Base-by-base conservation (phyloP, 345 rosid species). In the Aegle marmelos region DNA sequence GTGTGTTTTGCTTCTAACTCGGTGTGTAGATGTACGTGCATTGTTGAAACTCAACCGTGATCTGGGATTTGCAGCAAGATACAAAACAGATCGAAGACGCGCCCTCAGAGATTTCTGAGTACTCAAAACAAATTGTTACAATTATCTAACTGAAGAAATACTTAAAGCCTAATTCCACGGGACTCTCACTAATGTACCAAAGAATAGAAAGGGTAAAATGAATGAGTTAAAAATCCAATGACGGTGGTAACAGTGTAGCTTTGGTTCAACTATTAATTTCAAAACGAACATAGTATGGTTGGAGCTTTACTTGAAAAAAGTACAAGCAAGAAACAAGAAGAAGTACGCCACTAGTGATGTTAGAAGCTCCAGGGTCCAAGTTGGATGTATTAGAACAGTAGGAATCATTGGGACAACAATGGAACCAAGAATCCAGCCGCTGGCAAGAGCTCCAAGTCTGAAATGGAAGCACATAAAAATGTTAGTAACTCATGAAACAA, bases 351-450 rank as follows among this genome's bases (percentile, higher is more conserved):
- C 97, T 73, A 96, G 80, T 36, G 99, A 91, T 39, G 99, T 96
- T 74, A 92, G 61, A 81, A 96, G 98, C 84, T 96, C 99, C 0
- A 96, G 98, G 10, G 95, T 90, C 99, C 99, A 96, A n/a, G 94
- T 89, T 10, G 95, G 98, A 75, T 85, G 88, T 34, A 92, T 73
- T 54, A 92, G 69, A 70, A 85, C 79, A 9, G 91, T 85, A 10
- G 98, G 99, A 74, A 96, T 85, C 93, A 90, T 83, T 1, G 98
- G 99, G n/a, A 92, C 93, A 54, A 90, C 64, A 54, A 93, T 37
- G 13, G 98, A 91, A 59, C 98, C 99, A 62, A 90, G 87, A 45
- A 90, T 77, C 98, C 98, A 94, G n/a, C 98, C 99, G 0, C 88
- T 81, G 4, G 84, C 93, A 24, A 94, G 95, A 50, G 93, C 94